Percentiles rank a stretch among this genome's conserved stretches.
Evolutionary conservation across 2,329 filamentous ascomycete species (phyloP).

Genomic region (Phialophora tarda): DNA sequence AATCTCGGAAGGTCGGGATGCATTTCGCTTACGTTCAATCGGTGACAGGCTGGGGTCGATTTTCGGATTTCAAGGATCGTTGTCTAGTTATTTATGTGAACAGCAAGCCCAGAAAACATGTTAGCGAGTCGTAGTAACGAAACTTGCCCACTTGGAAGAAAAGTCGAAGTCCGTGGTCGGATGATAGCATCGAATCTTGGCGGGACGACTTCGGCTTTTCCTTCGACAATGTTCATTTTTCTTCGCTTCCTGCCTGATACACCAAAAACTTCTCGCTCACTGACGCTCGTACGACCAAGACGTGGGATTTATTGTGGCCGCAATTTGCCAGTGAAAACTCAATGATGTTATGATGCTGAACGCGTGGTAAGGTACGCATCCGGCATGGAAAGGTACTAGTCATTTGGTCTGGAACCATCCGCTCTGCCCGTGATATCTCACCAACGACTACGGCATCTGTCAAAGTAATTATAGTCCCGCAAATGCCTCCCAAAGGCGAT

Average conservation of each 20-base stretch:
- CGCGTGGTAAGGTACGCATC: neutral
- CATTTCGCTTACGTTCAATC: too few species aligned
- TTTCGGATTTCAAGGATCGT: too few species aligned
- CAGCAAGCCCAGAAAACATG: neutral
- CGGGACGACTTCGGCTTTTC: neutral
- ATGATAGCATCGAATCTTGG: neutral
- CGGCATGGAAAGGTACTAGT: neutral
- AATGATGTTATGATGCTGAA: neutral
- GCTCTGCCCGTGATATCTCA: neutral
- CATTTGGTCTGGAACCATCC: too few species aligned
- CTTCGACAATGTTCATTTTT: neutral
- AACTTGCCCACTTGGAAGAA: neutral
- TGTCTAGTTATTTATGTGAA: neutral
- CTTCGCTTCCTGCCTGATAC: neutral
- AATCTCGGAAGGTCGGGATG: too few species aligned
- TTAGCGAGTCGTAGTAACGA: neutral
- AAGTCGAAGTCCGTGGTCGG: neutral
- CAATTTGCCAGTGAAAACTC: neutral
- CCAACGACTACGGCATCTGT: neutral
- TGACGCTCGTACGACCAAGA: neutral
- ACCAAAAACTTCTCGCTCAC: neutral
- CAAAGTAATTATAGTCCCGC: neutral
- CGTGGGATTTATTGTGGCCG: neutral
- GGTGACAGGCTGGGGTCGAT: too few species aligned
- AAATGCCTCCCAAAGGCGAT: neutral